A percentile compares a stretch with the other conserved stretches of the same genome.
Evolutionary conservation across 2,329 filamentous ascomycete species (phyloP).

Genomic region (Alternaria sp.): DNA sequence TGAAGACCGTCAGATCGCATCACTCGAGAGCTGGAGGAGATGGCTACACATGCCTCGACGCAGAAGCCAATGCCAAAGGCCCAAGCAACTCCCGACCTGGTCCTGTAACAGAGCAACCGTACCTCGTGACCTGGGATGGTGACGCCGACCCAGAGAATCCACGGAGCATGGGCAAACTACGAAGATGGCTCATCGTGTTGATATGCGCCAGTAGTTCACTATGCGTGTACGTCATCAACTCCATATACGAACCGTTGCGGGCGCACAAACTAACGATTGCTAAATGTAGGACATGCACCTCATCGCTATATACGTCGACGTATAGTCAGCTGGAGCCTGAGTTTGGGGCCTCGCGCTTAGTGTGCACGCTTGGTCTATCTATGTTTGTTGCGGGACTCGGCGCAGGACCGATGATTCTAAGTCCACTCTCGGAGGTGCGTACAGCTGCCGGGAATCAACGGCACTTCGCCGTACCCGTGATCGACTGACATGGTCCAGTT

Average conservation of each 20-base stretch:
- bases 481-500: slow-evolving; percentile 57
- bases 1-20: slow-evolving; percentile 35
- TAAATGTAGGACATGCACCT: slow-evolving; percentile 72
- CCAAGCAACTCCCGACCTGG: slow-evolving; percentile 31
- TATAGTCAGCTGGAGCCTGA: slow-evolving; percentile 78
- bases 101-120: slow-evolving; percentile 53
- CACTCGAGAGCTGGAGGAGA: slow-evolving; percentile 48
- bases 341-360: slow-evolving; percentile 72
- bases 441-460: slow-evolving; percentile 1
- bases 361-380: slow-evolving; percentile 81
- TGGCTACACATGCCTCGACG: slow-evolving; percentile 47
- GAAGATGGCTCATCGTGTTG: slow-evolving; percentile 80
- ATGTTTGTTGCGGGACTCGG: slow-evolving; percentile 80
- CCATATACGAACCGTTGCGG: not conserved
- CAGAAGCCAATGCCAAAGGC: slow-evolving; percentile 27
- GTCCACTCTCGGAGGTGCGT: slow-evolving; percentile 58
- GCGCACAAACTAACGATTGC: slow-evolving; percentile 4
- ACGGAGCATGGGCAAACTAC: slow-evolving; percentile 67
- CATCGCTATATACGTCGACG: slow-evolving; percentile 86
- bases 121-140: slow-evolving; percentile 77
- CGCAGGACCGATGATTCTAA: slow-evolving; percentile 63
- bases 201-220: slow-evolving; percentile 77
- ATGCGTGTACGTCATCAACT: slow-evolving; percentile 72
- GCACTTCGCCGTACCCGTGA: not conserved
- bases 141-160: slow-evolving; percentile 78